Evolutionary conservation across 768 basidiomycete species (phyloP), one percentile per base, ranked within the genome.

Genomic region (Pleurotus platypus): DNA sequence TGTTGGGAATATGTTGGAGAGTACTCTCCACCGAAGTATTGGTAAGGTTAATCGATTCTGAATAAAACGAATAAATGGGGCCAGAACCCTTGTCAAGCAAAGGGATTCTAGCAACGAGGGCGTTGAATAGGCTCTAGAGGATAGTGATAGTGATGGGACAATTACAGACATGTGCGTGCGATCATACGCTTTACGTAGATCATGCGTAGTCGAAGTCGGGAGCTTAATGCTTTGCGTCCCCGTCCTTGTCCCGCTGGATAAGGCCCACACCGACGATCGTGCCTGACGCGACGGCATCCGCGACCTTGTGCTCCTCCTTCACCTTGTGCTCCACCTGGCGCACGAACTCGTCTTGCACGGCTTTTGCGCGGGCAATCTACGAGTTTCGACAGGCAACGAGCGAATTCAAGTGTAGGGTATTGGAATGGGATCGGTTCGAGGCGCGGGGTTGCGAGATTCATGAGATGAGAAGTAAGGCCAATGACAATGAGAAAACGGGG

Each of bases 231-330:
- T 54, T 54, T 20, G 39, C n/a, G 16, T 56, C 38, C 22, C 27
- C 57, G 38, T 66, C 70, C 61, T 67, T 70, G 58, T 78, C 80
- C 49, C 82, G 78, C 60, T 83, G 77, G 67, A 93, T 88, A 59
- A 93, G 74, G 0, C 91, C 92, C 9, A 94, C 80, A 6, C 86
- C 84, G 4, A 88, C 82, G 54, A 89, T 84, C 7, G 83, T 88
- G 0, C 89, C 88, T 62, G 87, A 87, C 2, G 87, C 85, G 15
- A 86, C 75, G 40, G 87, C 77, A 58, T 90, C 86, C 0, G 88
- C 86, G 5, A 79, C 77, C 62, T 93, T 88, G 61, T 84, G 82
- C 6, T 85, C 85, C 61, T 90, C 87, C 53, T 80, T 82, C 20
- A 84, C 82, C 61, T 85, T 80, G 54, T 81, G 80, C 58, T 84